Percentiles rank a stretch among this genome's conserved stretches.
phyloP scores from a whole-genome alignment of 2,329 filamentous ascomycete species.

The Coniochaeta sp. region DNA sequence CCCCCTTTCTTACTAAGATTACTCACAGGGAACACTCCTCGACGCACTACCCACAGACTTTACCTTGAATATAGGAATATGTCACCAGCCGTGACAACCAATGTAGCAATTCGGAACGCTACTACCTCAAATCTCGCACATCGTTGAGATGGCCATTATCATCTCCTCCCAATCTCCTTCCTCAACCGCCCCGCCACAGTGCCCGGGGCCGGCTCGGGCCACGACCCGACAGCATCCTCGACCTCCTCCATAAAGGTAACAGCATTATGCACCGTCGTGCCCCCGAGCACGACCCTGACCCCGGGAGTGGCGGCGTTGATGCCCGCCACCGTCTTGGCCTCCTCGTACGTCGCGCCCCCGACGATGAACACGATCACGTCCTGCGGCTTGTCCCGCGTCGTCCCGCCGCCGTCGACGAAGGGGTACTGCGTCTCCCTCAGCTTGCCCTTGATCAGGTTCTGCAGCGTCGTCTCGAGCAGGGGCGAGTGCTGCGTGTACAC shows the following conservation, averaged over 20 bases:
- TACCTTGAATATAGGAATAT: not conserved
- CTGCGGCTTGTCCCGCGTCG: constrained; percentile 90
- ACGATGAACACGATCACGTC: constrained; percentile 94
- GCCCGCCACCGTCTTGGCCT: constrained; percentile 92
- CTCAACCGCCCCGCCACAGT: constrained; percentile 22
- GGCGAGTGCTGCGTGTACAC: constrained; percentile 98
- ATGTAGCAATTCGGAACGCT: not conserved
- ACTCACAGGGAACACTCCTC: not conserved
- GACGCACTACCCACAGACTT: too few species aligned
- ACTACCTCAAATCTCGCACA: not conserved
- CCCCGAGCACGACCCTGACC: constrained; percentile 80
- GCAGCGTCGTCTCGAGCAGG: constrained; percentile 75
- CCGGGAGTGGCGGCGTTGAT: constrained; percentile 89
- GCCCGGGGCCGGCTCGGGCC: constrained; percentile 60
- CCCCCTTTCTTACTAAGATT: not conserved
- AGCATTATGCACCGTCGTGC: constrained; percentile 84
- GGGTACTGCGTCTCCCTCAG: constrained; percentile 84
- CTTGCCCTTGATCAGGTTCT: constrained; percentile 88
- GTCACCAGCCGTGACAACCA: too few species aligned
- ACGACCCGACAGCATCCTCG: constrained; percentile 76
- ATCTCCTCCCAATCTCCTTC: constrained; percentile 19
- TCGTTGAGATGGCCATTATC: not conserved
- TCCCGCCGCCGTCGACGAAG: constrained; percentile 81
- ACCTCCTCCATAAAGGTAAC: constrained; percentile 85
- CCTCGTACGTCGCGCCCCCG: constrained; percentile 90